phyloP scores from a whole-genome alignment of 2,329 filamentous ascomycete species.

The Calonectria crousiana region DNA sequence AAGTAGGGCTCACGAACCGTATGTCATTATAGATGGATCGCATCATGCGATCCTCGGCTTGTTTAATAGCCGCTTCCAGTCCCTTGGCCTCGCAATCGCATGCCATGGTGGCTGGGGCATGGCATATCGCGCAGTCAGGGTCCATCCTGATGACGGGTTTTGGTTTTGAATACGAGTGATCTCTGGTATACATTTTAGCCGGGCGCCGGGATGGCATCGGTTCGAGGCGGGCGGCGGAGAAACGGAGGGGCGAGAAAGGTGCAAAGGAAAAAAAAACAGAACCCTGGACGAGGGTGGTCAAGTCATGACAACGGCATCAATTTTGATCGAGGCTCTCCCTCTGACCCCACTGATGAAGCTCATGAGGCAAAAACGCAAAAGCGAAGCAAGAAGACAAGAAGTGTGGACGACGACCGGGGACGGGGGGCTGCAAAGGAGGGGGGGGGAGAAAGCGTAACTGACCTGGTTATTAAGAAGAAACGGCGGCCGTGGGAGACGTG shows the following conservation, averaged over 20 bases:
- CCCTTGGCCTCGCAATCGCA: slow-evolving; percentile 77
- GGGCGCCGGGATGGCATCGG: slow-evolving; percentile 35
- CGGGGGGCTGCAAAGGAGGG: slow-evolving; percentile 29
- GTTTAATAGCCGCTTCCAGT: slow-evolving; percentile 71
- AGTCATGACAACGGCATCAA: slow-evolving; percentile 42
- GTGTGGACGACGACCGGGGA: slow-evolving; percentile 35
- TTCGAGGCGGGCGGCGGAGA: slow-evolving; percentile 24
- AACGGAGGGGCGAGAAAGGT: slow-evolving; percentile 19
- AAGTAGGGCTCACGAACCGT: slow-evolving; percentile 59
- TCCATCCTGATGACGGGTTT: slow-evolving; percentile 73
- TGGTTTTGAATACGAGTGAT: slow-evolving; percentile 59
- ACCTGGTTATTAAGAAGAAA: slow-evolving; percentile 44
- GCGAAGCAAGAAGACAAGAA: slow-evolving; percentile 33
- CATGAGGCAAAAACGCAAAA: slow-evolving; percentile 42
- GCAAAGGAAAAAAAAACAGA: slow-evolving; percentile 33
- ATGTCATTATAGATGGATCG: slow-evolving; percentile 72
- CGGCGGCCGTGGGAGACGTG: slow-evolving; percentile 34
- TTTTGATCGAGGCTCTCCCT: slow-evolving; percentile 40
- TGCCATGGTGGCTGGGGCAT: slow-evolving; percentile 66
- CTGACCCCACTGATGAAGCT: slow-evolving; percentile 44
- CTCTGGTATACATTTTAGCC: slow-evolving; percentile 67
- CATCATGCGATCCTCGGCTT: slow-evolving; percentile 75
- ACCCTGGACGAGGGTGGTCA: slow-evolving; percentile 36
- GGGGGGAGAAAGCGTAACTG: slow-evolving; percentile 42
- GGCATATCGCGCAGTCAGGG: slow-evolving; percentile 77